A percentile compares a stretch with the other conserved stretches of the same genome.
Evolutionary conservation across 352 stramenopile species (phyloP).

Genomic region (Pseudoperonospora humuli): DNA sequence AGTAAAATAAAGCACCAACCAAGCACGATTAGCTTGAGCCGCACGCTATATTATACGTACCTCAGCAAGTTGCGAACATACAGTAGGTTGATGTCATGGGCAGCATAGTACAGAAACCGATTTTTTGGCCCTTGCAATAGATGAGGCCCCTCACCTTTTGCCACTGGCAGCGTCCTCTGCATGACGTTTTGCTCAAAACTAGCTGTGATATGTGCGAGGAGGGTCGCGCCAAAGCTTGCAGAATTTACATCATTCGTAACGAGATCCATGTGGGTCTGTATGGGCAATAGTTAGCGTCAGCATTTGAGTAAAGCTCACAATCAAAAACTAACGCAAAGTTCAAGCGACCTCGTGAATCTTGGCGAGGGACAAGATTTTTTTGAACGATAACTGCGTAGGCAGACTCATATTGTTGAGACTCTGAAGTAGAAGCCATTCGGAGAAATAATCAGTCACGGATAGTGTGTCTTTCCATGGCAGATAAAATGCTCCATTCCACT

Average conservation of each 20-base stretch:
- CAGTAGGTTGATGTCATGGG: conserved; percentile 75
- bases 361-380: conserved; percentile 48
- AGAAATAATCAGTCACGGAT: conserved; percentile 64
- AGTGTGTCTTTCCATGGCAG: conserved; percentile 67
- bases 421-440: conserved; percentile 65
- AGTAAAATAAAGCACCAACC: too few relatives aligned
- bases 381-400: conserved; percentile 42
- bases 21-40: too few relatives aligned
- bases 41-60: conserved; percentile 28
- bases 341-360: conserved; percentile 47
- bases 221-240: conserved; percentile 62
- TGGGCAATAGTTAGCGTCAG: not conserved
- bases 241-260: conserved; percentile 77
- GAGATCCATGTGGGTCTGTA: conserved; percentile 67
- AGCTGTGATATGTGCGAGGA: conserved; percentile 65
- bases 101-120: conserved; percentile 61
- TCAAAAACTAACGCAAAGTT: not conserved
- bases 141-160: conserved; percentile 39
- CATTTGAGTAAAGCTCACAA: not conserved
- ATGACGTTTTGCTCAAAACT: conserved; percentile 61
- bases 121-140: conserved; percentile 46
- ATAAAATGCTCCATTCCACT: conserved; percentile 72
- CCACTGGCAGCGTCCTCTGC: conserved; percentile 31
- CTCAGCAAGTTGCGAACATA: conserved; percentile 68
- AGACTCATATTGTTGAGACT: conserved; percentile 78